Evolutionary conservation across 2,329 filamentous ascomycete species (phyloP), one percentile per base, ranked within the genome.

Genomic region (Aspergillus proliferans): DNA sequence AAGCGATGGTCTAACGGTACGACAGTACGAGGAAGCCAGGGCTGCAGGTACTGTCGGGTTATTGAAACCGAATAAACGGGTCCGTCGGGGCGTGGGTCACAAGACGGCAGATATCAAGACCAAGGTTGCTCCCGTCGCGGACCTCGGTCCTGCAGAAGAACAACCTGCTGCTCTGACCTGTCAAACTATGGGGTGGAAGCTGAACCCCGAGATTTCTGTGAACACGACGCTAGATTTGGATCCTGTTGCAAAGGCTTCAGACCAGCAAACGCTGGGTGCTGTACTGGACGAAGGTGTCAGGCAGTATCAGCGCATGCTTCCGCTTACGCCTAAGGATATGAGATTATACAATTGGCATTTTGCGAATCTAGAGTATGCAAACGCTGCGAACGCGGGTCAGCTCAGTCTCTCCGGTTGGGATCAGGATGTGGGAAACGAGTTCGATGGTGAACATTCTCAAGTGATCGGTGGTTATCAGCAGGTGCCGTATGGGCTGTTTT

Each of bases 311-410:
- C 77, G 80, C 28, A 80, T 98, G 44, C 79, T 97, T 24, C 85
- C 95, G 50, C 73, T 98, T 46, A 88, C 84, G 12, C 81, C 91
- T 1, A 87, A 89, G 63, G 93, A 98, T 62, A 85, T 95, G 69
- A 83, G 93, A 42, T 76, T 98, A 14, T 79, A 97, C 62, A 98
- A 96, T 63, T 98, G 93, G 93, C 94, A 98, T 69, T 87, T 96
- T 67, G 94, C 94, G 56, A 98, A 98, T 64, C 78, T 98, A 12
- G 93, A 98, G 69, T 98, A 98, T 65, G 94, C 92, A 54, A 98
- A 97, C 67, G 93, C 93, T 2, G 88, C 85, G 2, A 94, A 90
- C 56, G 83, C 95, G 47, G 85, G 87, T 56, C 86, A 87, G 54
- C 80, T 98, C 15, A 97, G 92, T 67, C 80, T 98, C 12, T 83